phyloP scores from a whole-genome alignment of 306 rosid genomes.

The Nissolia schottii region DNA sequence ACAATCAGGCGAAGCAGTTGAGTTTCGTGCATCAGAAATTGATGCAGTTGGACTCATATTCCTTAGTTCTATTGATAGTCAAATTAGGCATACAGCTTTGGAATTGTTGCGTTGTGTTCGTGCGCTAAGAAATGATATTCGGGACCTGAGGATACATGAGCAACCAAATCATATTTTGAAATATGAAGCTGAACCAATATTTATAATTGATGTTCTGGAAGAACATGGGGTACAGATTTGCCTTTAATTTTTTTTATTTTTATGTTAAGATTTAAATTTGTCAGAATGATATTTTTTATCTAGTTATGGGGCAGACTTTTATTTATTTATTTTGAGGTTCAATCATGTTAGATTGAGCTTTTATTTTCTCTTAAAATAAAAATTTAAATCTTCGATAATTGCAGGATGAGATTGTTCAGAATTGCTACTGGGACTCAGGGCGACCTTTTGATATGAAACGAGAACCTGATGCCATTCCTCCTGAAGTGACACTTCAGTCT shows the following conservation, averaged over 20 bases:
- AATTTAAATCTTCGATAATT: slow-evolving; percentile 26
- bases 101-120: slow-evolving; percentile 97
- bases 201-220: slow-evolving; percentile 91
- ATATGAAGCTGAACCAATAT: slow-evolving; percentile 93
- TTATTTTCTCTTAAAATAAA: not conserved
- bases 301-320: slow-evolving; percentile 46
- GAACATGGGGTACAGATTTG: slow-evolving; percentile 83
- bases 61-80: slow-evolving; percentile 96
- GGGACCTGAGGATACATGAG: slow-evolving; percentile 56
- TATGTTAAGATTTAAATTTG: slow-evolving; percentile 18
- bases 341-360: slow-evolving; percentile 1
- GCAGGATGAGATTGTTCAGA: slow-evolving; percentile 97
- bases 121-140: slow-evolving; percentile 88
- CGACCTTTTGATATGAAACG: slow-evolving; percentile 92
- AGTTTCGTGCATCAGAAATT: slow-evolving; percentile 88
- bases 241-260: slow-evolving; percentile 4
- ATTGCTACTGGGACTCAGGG: slow-evolving; percentile 96
- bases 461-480: slow-evolving; percentile 91
- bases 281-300: not conserved
- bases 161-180: slow-evolving; percentile 61
- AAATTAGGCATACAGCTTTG: slow-evolving; percentile 89
- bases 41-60: slow-evolving; percentile 98
- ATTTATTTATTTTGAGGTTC: slow-evolving; percentile 21
- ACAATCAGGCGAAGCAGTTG: slow-evolving; percentile 68
- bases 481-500: slow-evolving; percentile 90